Base-by-base conservation (phyloP, 768 basidiomycete genomes). In the Amyloporia xantha region DNA sequence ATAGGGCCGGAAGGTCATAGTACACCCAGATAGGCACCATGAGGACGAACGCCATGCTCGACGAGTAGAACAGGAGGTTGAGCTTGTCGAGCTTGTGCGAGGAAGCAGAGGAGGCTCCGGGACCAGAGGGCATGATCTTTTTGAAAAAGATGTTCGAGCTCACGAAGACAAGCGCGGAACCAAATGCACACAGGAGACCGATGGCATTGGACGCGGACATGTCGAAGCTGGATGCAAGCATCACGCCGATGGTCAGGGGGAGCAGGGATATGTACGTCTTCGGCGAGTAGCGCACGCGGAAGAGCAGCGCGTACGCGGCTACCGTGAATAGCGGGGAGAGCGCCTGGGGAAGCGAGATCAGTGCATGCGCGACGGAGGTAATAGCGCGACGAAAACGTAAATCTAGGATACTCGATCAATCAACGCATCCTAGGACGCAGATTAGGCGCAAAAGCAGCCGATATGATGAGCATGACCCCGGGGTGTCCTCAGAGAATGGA, bases 81-180 rank as follows among this genome's bases (percentile, higher is more conserved):
- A 98, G 78, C 73, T 98, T 98, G 76, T 99, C 96, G 27, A 99
- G 78, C 67, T 91, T 92, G 63, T 86, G 86, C 3, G 77, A 67
- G 1, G 73, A 67, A 50, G 61, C 61, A 28, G 52, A 56, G 26
- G 70, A 68, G 19, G 71, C 69, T 4, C 68, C 60, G 45, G 74
- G 74, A 6, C 59, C 53, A 41, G 71, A 65, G 2, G 96, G 96
- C 78, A 99, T 86, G 54, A 98, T 84, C 73, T 95, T 98, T 71
- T 99, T 99, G 78, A 95, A 97, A 67, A 94, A 96, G 59, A 99
- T 98, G 68, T 99, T 99, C 54, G 92, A 94, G 57, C 86, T 87
- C 54, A 99, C 96, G 64, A 99, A 98, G 55, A 99, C 84, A 50
- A 99, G 69, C 25, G 96, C 96, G 10, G 93, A 96, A 13, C 95